A percentile compares a stretch with the other conserved stretches of the same genome.
These are phyloP conservation scores for Lentinula boryana DNA, from an alignment of 768 basidiomycete genomes.

Conservation along the genomic window DNA sequence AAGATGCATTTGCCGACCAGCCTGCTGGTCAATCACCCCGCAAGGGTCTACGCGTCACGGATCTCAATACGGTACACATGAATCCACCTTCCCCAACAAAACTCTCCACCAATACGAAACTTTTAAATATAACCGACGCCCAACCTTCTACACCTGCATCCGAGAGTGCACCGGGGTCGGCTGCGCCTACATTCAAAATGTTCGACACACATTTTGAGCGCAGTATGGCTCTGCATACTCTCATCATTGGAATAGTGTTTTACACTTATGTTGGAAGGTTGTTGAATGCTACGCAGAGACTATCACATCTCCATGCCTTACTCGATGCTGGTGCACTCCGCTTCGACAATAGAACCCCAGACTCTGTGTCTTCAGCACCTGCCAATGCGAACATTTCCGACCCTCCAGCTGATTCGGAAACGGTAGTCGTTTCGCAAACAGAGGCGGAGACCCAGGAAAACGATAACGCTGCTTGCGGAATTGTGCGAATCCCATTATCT, in stretches of 20 bases:
- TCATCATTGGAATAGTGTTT: conserved; percentile 57
- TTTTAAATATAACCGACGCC: not conserved
- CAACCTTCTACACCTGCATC: not conserved
- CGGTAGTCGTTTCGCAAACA: not conserved
- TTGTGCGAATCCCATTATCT: conserved; percentile 24
- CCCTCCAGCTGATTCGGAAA: not conserved
- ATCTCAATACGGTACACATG: not conserved
- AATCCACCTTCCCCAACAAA: conserved; percentile 6
- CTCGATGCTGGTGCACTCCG: conserved; percentile 48
- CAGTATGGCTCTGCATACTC: conserved; percentile 49
- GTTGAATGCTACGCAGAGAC: conserved; percentile 38
- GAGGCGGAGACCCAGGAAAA: not conserved
- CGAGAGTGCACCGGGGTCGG: not conserved
- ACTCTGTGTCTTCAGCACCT: conserved; percentile 20
- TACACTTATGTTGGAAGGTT: conserved; percentile 55
- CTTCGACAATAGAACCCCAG: conserved; percentile 20
- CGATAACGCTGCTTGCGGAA: conserved; percentile 12
- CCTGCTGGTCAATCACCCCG: not conserved
- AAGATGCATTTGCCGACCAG: conserved; percentile 12
- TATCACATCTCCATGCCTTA: conserved; percentile 57
- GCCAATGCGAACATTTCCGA: not conserved
- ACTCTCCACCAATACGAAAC: not conserved
- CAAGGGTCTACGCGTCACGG: conserved; percentile 1
- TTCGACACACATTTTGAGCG: conserved; percentile 21
- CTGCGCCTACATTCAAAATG: conserved; percentile 10